Percentiles rank a stretch among this genome's conserved stretches.
Conservation (phyloP, 177 flowering plant species). For the Vitis hybrid region DNA sequence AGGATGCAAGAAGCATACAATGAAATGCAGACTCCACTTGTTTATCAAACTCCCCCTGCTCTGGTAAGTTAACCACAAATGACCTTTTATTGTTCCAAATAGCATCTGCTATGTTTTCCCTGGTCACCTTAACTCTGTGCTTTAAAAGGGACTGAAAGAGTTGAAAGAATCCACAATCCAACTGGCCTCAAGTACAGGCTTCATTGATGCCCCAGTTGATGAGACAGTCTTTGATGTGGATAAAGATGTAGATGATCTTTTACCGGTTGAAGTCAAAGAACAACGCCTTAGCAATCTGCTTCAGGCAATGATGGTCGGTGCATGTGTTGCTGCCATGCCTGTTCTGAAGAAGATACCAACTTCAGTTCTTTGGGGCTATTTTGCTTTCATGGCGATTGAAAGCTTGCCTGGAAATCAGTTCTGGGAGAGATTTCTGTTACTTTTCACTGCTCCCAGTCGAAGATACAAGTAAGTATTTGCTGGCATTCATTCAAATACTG, state of each 20-base stretch:
- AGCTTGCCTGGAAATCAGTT: slow-evolving; percentile 97
- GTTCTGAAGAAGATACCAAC: slow-evolving; percentile 87
- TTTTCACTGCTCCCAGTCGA: slow-evolving; percentile 91
- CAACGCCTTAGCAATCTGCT: slow-evolving; percentile 93
- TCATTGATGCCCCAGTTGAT: slow-evolving; percentile 88
- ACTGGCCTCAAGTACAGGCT: slow-evolving; percentile 68
- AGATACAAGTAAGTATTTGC: slow-evolving; percentile 72
- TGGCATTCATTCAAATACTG: background rate
- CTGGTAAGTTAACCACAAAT: slow-evolving; percentile 41
- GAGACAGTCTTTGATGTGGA: slow-evolving; percentile 85
- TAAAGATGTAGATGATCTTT: slow-evolving; percentile 86
- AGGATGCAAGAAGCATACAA: slow-evolving; percentile 88
- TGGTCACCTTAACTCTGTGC: slow-evolving; percentile 2
- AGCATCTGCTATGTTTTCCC: background rate
- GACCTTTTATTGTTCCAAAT: background rate
- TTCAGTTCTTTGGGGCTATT: slow-evolving; percentile 97
- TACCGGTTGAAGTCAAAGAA: slow-evolving; percentile 94
- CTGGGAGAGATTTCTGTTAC: slow-evolving; percentile 91
- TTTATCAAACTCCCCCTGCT: slow-evolving; percentile 65
- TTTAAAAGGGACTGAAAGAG: slow-evolving; percentile 72
- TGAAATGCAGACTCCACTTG: slow-evolving; percentile 93
- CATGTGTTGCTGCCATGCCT: slow-evolving; percentile 95
- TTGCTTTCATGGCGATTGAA: slow-evolving; percentile 99
- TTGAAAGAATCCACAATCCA: slow-evolving; percentile 84
- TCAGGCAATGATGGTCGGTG: slow-evolving; percentile 86